Evolutionary conservation across 2,329 filamentous ascomycete genomes (phyloP).

Genomic region (Corynespora cassiicola): DNA sequence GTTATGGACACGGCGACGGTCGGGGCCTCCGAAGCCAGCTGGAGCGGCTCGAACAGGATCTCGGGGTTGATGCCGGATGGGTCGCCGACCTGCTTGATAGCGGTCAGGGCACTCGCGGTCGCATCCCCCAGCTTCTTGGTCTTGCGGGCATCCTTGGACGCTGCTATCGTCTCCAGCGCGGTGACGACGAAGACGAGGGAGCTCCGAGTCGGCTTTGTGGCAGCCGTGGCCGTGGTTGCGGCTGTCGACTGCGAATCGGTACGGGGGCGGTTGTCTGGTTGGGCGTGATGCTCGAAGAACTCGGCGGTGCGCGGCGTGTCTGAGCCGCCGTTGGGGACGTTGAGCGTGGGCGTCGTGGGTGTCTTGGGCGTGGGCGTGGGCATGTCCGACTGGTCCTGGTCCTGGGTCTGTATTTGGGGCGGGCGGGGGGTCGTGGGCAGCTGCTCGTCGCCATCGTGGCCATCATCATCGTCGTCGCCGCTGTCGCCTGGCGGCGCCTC

Average conservation of each 20-base stretch:
- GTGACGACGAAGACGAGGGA: slow-evolving; percentile 96
- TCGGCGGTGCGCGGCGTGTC: slow-evolving; percentile 41
- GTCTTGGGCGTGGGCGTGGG: slow-evolving; percentile 23
- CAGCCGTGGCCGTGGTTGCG: slow-evolving; percentile 55
- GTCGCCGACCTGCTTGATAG: slow-evolving; percentile 82
- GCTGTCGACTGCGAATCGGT: slow-evolving; percentile 67
- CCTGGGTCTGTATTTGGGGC: too few relatives aligned
- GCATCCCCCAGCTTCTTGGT: slow-evolving; percentile 84
- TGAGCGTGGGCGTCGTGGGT: slow-evolving; percentile 29
- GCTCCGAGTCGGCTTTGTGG: slow-evolving; percentile 72
- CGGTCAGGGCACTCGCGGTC: slow-evolving; percentile 79
- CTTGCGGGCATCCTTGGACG: slow-evolving; percentile 88
- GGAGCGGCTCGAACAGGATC: slow-evolving; percentile 87
- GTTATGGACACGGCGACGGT: slow-evolving; percentile 87
- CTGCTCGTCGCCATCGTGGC: too few relatives aligned
- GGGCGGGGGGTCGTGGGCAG: slow-evolving; percentile 19
- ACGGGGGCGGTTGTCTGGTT: slow-evolving; percentile 49
- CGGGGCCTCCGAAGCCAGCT: slow-evolving; percentile 85
- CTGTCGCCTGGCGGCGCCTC: slow-evolving; percentile 23
- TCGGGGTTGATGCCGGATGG: slow-evolving; percentile 85
- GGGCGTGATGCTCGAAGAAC: slow-evolving; percentile 42
- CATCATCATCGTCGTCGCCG: too few relatives aligned
- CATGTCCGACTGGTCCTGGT: slow-evolving; percentile 23
- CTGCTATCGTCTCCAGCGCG: slow-evolving; percentile 88
- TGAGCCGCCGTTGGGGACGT: slow-evolving; percentile 26